Conservation (phyloP, 2,329 filamentous ascomycete genomes). For the Penicillium sp. region DNA sequence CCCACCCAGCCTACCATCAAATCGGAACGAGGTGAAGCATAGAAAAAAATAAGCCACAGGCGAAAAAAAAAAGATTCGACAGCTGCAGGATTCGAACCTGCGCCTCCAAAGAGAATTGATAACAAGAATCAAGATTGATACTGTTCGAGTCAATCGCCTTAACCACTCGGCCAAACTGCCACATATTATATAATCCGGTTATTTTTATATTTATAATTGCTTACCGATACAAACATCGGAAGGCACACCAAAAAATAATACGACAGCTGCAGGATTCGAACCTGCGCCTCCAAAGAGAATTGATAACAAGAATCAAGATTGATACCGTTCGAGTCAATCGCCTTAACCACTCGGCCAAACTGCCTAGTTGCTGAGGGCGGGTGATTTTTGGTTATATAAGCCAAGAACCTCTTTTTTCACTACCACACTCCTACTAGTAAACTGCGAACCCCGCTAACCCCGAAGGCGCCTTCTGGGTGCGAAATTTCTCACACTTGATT, state of each 20-base stretch:
- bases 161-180: background rate
- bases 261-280: conserved; percentile 1
- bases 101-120: conserved; percentile 2
- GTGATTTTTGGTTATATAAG: background rate
- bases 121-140: background rate
- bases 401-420: background rate
- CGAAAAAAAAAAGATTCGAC: background rate
- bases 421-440: no score
- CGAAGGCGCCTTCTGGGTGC: no score
- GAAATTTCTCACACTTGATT: no score
- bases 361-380: background rate
- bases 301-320: background rate
- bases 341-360: background rate
- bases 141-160: background rate
- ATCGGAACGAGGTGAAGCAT: no score
- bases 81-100: conserved; percentile 2
- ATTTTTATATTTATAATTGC: background rate
- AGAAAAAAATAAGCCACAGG: no score
- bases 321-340: background rate
- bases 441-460: no score
- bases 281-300: background rate
- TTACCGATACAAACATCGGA: background rate
- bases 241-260: background rate
- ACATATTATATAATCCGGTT: background rate
- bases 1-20: no score